A percentile compares a stretch with the other conserved stretches of the same genome.
phyloP scores from a whole-genome alignment of 306 rosid genomes.

The Rosa lucieae region DNA sequence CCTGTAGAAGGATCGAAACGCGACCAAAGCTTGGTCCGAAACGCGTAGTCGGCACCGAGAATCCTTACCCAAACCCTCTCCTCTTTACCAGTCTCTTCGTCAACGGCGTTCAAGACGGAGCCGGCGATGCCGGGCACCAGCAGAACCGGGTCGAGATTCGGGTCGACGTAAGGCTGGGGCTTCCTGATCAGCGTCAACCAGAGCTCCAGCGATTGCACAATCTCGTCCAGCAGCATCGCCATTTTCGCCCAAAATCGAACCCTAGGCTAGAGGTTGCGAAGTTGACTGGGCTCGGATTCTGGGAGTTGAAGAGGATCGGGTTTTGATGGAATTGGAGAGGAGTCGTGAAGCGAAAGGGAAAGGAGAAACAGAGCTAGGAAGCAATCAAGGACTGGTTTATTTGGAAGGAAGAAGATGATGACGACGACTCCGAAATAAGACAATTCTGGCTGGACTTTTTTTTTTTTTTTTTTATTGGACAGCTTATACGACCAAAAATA shows the following conservation, averaged over 20 bases:
- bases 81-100: slow-evolving; percentile 42
- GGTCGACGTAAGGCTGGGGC: slow-evolving; percentile 62
- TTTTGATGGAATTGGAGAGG: neutral
- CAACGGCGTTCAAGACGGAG: slow-evolving; percentile 66
- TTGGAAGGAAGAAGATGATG: neutral
- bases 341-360: neutral
- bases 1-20: slow-evolving; percentile 82
- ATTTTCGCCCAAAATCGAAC: slow-evolving; percentile 26
- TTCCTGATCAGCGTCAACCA: slow-evolving; percentile 66
- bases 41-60: slow-evolving; percentile 64
- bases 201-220: slow-evolving; percentile 66
- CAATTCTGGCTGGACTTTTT: neutral
- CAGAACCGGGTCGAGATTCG: slow-evolving; percentile 82
- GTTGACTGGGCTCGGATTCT: neutral
- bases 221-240: slow-evolving; percentile 67
- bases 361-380: neutral
- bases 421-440: neutral
- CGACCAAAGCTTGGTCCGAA: slow-evolving; percentile 90
- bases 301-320: neutral
- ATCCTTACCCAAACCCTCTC: slow-evolving; percentile 95
- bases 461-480: neutral
- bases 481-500: neutral
- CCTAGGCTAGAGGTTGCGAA: slow-evolving; percentile 6
- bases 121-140: slow-evolving; percentile 93
- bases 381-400: neutral